Base-by-base conservation (phyloP, 768 basidiomycete species). In the Rhodotorula toruloides region DNA sequence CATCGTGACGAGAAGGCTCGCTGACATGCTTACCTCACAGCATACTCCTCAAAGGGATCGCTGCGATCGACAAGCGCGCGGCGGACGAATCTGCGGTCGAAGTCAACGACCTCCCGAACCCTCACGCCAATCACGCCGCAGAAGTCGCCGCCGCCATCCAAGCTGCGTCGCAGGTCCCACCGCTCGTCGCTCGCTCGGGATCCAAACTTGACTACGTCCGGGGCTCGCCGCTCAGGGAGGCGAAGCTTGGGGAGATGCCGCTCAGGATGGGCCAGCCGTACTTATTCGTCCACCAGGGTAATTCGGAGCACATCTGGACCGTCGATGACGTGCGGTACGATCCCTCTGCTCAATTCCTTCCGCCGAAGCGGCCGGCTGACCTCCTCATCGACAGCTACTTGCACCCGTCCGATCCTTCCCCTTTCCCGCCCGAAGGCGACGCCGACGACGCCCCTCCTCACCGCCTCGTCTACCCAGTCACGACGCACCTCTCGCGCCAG, bases 291-390 rank as follows among this genome's bases (percentile, higher is more conserved):
- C 48, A 50, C 29, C 55, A 61, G 19, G 65, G 65, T 2, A 61
- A 67, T 44, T 48, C 27, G 29, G 65, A 67, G 37, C 43, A 53
- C 19, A 42, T 67, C 27, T 67, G 65, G 65, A 27, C 55, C 3
- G 27, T 67, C 43, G 60, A 61, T 21, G 48, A 55, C 22, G 46
- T 67, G 43, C 48, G 65, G 65, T 25, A 32, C 13, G 7, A 53
- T 6, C n/a, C n/a, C n/a, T n/a, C n/a, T n/a, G n/a, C n/a, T n/a
- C n/a, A n/a, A n/a, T n/a, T n/a, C n/a, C n/a, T n/a, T n/a, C n/a
- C n/a, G n/a, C n/a, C n/a, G n/a, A n/a, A n/a, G n/a, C n/a, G n/a
- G n/a, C n/a, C n/a, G n/a, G n/a, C n/a, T n/a, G n/a, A n/a, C n/a
- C n/a, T n/a, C n/a, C n/a, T n/a, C n/a, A 39, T 36, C 22, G 25